Percentiles rank a stretch among this genome's conserved stretches.
phyloP scores from a whole-genome alignment of 805 yeast genomes.

The Suhomyces sp. region DNA sequence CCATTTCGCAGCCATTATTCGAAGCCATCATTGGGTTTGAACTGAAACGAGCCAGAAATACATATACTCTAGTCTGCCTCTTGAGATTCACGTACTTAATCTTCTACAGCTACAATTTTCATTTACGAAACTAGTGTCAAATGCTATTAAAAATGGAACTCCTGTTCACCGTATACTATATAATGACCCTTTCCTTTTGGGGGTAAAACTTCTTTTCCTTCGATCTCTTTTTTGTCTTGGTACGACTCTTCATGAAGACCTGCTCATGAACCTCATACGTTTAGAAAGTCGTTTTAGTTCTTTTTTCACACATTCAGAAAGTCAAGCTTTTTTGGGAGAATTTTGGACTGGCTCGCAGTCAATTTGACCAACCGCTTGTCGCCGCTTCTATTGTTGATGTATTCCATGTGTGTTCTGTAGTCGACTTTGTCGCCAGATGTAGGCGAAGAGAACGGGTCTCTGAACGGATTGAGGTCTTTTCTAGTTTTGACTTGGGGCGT shows the following conservation, averaged over 20 bases:
- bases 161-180: too few relatives aligned
- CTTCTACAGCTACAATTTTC: background rate
- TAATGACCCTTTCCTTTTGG: too few relatives aligned
- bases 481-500: background rate
- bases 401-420: conserved; percentile 23
- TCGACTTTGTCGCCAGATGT: conserved; percentile 6
- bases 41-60: too few relatives aligned
- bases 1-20: too few relatives aligned
- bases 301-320: conserved; percentile 12
- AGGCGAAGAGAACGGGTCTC: conserved; percentile 10
- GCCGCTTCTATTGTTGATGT: conserved; percentile 37
- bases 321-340: conserved; percentile 39
- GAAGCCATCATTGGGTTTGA: too few relatives aligned
- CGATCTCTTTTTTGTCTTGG: too few relatives aligned
- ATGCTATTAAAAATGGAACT: background rate
- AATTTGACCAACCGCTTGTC: conserved; percentile 30
- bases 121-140: background rate
- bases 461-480: background rate
- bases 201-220: too few relatives aligned
- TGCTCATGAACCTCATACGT: background rate
- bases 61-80: too few relatives aligned
- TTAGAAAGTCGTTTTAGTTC: background rate
- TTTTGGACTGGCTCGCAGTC: conserved; percentile 29
- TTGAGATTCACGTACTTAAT: background rate
- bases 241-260: background rate